A percentile compares a stretch with the other conserved stretches of the same genome.
phyloP scores from a whole-genome alignment of 495 filamentous ascomycete genomes.

The Penicillium ochrochloron region DNA sequence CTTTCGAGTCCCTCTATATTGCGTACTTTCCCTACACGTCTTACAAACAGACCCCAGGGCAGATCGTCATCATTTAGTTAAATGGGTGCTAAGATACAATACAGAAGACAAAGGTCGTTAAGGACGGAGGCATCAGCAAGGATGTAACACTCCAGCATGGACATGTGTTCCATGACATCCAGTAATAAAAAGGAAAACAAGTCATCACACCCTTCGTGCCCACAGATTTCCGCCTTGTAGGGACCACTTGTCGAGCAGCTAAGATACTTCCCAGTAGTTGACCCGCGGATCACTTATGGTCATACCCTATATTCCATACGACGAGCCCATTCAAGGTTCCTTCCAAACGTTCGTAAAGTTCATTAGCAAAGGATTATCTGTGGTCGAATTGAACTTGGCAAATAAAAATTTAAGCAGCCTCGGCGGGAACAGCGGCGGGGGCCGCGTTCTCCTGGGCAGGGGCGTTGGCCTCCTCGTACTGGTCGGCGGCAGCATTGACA shows the following conservation, averaged over 20 bases:
- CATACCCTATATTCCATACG: slow-evolving; percentile 26
- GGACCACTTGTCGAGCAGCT: slow-evolving; percentile 21
- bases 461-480: slow-evolving; percentile 47
- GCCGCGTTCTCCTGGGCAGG: slow-evolving; percentile 46
- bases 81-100: slow-evolving; percentile 56
- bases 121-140: slow-evolving; percentile 34
- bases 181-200: slow-evolving; percentile 26
- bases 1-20: not conserved
- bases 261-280: slow-evolving; percentile 24
- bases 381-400: slow-evolving; percentile 26
- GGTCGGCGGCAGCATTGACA: slow-evolving; percentile 67
- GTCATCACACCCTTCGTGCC: slow-evolving; percentile 31
- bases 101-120: slow-evolving; percentile 52
- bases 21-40: not conserved
- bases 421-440: slow-evolving; percentile 28
- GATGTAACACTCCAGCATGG: slow-evolving; percentile 31
- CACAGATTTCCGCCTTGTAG: slow-evolving; percentile 14
- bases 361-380: slow-evolving; percentile 30
- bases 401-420: slow-evolving; percentile 38
- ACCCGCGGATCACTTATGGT: slow-evolving; percentile 16
- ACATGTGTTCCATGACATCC: slow-evolving; percentile 32
- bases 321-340: slow-evolving; percentile 7
- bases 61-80: slow-evolving; percentile 44
- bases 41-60: slow-evolving; percentile 11
- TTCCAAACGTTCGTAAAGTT: slow-evolving; percentile 14